These are phyloP conservation scores for Gossypium stocksii DNA, from an alignment of 345 rosid genomes.

Conservation along the genomic window DNA sequence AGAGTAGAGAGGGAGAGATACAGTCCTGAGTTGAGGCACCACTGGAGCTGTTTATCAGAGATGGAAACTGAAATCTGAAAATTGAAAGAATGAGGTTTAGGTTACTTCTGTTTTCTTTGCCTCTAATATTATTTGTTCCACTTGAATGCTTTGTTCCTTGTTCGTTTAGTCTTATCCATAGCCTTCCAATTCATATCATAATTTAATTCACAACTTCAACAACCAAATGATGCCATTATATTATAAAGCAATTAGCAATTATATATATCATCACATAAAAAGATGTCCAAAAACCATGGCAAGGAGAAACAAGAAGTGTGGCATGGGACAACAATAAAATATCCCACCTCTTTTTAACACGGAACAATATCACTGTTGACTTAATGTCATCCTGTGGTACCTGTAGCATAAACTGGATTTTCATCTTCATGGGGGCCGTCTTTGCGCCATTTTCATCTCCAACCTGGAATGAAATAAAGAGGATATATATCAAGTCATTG, in stretches of 20 bases:
- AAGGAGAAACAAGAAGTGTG: no score
- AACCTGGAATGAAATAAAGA: constrained; percentile 36
- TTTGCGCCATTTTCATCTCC: constrained; percentile 84
- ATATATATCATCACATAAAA: not conserved
- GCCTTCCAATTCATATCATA: no score
- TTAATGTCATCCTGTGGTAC: constrained; percentile 83
- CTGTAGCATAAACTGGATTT: constrained; percentile 90
- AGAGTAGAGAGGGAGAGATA: not conserved
- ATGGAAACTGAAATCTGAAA: not conserved
- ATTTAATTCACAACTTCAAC: not conserved
- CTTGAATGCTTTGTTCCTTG: no score
- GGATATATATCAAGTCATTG: not conserved
- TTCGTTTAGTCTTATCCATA: no score
- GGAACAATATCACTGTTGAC: constrained; percentile 64
- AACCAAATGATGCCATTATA: not conserved
- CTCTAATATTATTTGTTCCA: no score
- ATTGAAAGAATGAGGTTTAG: not conserved
- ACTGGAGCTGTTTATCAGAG: not conserved
- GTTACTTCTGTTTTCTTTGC: no score
- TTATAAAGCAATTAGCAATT: not conserved
- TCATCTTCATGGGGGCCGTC: constrained; percentile 80
- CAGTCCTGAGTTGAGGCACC: not conserved
- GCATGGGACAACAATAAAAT: constrained; percentile 16
- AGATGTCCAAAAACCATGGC: not conserved
- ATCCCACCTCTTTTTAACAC: constrained; percentile 95